These are phyloP conservation scores for Helicocarpus griseus DNA, from an alignment of 2,329 filamentous ascomycete species.

Conservation along the genomic window DNA sequence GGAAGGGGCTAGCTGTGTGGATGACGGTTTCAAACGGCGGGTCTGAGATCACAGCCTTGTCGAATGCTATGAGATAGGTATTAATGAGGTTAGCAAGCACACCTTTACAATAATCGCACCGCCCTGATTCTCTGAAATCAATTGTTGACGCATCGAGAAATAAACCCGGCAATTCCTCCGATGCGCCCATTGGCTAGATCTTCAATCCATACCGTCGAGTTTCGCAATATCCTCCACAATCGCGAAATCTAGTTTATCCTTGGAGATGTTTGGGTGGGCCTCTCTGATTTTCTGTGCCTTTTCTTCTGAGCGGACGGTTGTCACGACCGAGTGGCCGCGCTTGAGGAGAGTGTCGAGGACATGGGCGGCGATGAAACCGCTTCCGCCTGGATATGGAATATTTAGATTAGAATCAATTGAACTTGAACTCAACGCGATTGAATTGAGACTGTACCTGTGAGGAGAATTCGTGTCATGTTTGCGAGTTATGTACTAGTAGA, in stretches of 20 bases:
- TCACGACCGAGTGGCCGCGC: slow-evolving; percentile 50
- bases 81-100: not conserved
- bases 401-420: not conserved
- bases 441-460: slow-evolving; percentile 14
- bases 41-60: slow-evolving; percentile 50
- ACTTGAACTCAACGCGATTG: not conserved
- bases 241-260: slow-evolving; percentile 51
- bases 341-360: slow-evolving; percentile 51
- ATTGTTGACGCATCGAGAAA: too few species aligned
- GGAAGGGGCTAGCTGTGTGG: slow-evolving; percentile 66
- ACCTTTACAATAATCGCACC: not conserved
- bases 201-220: slow-evolving; percentile 13
- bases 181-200: too few species aligned
- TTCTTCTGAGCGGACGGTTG: slow-evolving; percentile 51
- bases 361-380: slow-evolving; percentile 57
- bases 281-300: slow-evolving; percentile 53
- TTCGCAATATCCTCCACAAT: slow-evolving; percentile 65
- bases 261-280: slow-evolving; percentile 41
- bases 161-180: not conserved
- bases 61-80: slow-evolving; percentile 45
- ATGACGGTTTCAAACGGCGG: slow-evolving; percentile 63
- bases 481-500: not conserved
- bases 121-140: too few species aligned
- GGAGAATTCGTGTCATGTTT: slow-evolving; percentile 19
- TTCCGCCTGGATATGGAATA: slow-evolving; percentile 39